Evolutionary conservation across 1,284 basidiomycete genomes (phyloP), one percentile per base, ranked within the genome.

Genomic region (Heterobasidion parviporum): DNA sequence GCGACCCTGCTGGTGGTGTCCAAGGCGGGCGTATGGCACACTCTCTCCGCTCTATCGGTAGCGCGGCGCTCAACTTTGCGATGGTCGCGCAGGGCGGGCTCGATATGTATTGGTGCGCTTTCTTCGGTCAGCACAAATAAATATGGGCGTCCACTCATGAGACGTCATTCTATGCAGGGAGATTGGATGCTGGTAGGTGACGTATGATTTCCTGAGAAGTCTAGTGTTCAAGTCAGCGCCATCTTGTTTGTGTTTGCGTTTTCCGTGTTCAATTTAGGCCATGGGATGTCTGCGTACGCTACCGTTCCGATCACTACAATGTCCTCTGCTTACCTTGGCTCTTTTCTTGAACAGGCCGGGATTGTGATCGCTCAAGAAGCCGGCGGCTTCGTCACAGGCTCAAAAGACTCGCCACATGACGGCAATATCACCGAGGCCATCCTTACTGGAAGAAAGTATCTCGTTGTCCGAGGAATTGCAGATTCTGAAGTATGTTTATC

Each of bases 321-420:
- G 12, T 43, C 14, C 26, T 9, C 18, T 6, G 14, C 8, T 26
- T 14, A 16, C 18, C 34, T 49, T 20, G 50, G 33, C 12, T 14
- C 2, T 16, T 33, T 35, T 9, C 32, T 12, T n/a, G 10, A 16
- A 35, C 68, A 86, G 75, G 87, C 96, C 1, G 95, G 94, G 0
- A 84, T 92, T n/a, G 86, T 95, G 59, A 95, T 99, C 61, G 90
- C 92, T 0, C 80, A 91, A 60, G 96, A 98, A 69, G 92, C 95
- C 0, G 94, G 94, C 6, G 83, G 89, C 26, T 74, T 86, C 20
- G 82, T 89, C 35, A 87, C 85, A 32, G 92, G 91, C 44, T 82
- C 82, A 35, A 83, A 85, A 56, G 70, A 69, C 1, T 72, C 74
- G 3, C 61, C 79, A 70, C 68, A 73, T 38, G 70, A 73, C 61